These are phyloP conservation scores for Fonsecaea monophora DNA, from an alignment of 2,329 filamentous ascomycete genomes.

Conservation along the genomic window DNA sequence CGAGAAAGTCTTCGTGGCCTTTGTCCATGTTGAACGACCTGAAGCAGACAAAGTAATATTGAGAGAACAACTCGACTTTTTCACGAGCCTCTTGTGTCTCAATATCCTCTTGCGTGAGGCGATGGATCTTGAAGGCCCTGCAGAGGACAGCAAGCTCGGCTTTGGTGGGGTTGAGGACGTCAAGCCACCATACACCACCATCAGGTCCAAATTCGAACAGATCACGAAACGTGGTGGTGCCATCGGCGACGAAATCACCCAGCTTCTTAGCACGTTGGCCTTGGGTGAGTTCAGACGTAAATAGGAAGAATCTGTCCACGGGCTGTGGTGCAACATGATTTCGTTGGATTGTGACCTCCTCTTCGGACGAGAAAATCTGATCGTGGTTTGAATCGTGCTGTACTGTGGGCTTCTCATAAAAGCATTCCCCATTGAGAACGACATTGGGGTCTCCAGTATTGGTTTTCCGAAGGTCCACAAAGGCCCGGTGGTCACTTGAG, in stretches of 20 bases:
- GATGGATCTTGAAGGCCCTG: constrained; percentile 94
- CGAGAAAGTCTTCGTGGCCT: constrained; percentile 80
- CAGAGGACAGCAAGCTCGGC: constrained; percentile 88
- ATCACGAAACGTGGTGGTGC: constrained; percentile 87
- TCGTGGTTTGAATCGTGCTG: constrained; percentile 25
- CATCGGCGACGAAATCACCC: constrained; percentile 84
- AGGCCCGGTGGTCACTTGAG: constrained; percentile 59
- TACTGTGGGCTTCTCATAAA: constrained; percentile 41
- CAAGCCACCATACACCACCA: constrained; percentile 97
- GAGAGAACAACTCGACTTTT: constrained; percentile 96
- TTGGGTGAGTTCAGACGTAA: constrained; percentile 91
- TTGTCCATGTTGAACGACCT: constrained; percentile 88
- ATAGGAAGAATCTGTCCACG: constrained; percentile 90
- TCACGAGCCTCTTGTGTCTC: constrained; percentile 93
- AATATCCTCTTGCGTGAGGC: constrained; percentile 95
- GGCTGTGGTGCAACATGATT: constrained; percentile 48
- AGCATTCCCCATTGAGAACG: constrained; percentile 39
- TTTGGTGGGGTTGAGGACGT: constrained; percentile 86
- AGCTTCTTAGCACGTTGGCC: constrained; percentile 91
- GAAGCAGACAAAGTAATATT: constrained; percentile 98
- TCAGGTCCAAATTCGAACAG: constrained; percentile 76
- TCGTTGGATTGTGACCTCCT: constrained; percentile 52
- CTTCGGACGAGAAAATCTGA: constrained; percentile 53
- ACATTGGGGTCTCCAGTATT: constrained; percentile 48
- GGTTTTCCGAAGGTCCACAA: constrained; percentile 64